Base-by-base conservation (phyloP, 768 basidiomycete genomes). In the Mycena capillaripes region DNA sequence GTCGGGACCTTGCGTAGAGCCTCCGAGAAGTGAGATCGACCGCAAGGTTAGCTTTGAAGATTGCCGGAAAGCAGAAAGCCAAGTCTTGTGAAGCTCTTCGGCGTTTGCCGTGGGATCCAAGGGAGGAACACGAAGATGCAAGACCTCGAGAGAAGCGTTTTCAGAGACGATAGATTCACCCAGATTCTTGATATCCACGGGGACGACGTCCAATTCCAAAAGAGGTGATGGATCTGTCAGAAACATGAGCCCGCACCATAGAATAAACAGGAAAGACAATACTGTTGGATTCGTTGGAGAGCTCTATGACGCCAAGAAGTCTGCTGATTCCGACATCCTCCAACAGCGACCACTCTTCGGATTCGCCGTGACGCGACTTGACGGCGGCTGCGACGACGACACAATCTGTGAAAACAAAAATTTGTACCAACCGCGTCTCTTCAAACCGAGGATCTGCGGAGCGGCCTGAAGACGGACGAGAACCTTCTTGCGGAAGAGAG, bases 391-490 rank as follows among this genome's bases (percentile, higher is more conserved):
- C 63, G 34, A 75, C 25, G 53, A 75, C 59, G 11, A 72, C 56
- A 17, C 64, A 69, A 66, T 75, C 74, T 25, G 70, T 69, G 53
- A 75, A 75, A 40, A 75, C 67, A 25, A 75, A 66, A 4, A 72
- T 29, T n/a, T 75, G 74, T 9, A 75, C 44, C 70, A 60, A 44
- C 56, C 53, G 61, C 21, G 30, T 50, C 9, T 68, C 62, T 19
- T 36, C 48, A 12, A 36, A 23, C n/a, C 32, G 71, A 42, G 21
- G 7, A 52, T 40, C 48, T 17, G 34, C 11, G 4, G n/a, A 16
- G 62, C 34, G 9, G n/a, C 9, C 32, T 52, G n/a, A 44, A 58
- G n/a, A 29, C 7, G 19, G 48, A 29, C 46, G 25, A 8, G 30
- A 50, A 10, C 16, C 2, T 42, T 46, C 59, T 27, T 67, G 64